Evolutionary conservation across 139 green algal species (phyloP), one percentile per base, ranked within the genome.

Genomic region (Zygnema cylindricum): DNA sequence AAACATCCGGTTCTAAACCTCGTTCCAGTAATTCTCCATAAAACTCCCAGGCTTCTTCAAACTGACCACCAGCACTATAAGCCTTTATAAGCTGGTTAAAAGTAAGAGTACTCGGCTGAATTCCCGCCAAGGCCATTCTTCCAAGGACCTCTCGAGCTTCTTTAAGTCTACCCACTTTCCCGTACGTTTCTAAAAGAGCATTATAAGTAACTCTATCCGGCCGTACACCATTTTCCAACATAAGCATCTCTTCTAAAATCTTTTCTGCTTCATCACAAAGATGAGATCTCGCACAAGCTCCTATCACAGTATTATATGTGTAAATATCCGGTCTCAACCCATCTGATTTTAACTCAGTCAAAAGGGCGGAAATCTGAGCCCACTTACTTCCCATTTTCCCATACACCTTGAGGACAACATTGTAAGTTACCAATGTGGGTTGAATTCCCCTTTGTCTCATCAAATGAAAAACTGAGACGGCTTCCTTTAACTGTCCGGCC

Each of bases 1-100:
- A 84, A 33, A 84, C 41, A 33, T 84, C 77, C 2, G 77, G 77
- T 3, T 11, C 11, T 55, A 41, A 79, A 43, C 71, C 71, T 79
- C 11, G 36, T 11, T 42, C 7, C 7, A 25, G 36, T 16, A 79
- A 38, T 11, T 79, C 7, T 63, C 16, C 49, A 63, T 63, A 63
- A 63, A 63, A 63, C 7, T 16, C 49, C 49, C 49, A 63, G 7
- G 49, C 49, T 63, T 63, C 49, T 63, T 63, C 49, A 63, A 63
- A 63, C 49, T 63, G 49, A 16, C 49, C 49, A 25, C 16, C 7
- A 16, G 7, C 7, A 16, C 49, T 63, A 63, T 63, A 63, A 25
- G 49, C 49, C 49, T 63, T 63, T 7, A 63, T 63, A 7, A 63
- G 49, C 49, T 63, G 49, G 49, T 63, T 63, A 25, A 63, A 63